Evolutionary conservation across 148 eudicot genomes (phyloP), one percentile per base, ranked within the genome.

Genomic region (Talinum fruticosum): DNA sequence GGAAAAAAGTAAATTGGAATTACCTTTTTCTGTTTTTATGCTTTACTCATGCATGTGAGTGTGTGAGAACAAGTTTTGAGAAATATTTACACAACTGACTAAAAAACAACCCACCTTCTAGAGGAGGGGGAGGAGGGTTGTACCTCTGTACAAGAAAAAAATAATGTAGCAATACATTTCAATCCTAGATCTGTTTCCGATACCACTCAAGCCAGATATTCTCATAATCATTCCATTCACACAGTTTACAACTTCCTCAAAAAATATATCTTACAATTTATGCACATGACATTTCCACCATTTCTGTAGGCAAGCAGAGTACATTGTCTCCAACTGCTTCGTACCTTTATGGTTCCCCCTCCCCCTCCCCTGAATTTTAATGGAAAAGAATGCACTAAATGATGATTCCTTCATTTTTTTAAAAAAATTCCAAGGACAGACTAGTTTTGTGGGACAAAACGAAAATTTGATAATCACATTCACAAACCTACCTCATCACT

Each of bases 401-500:
- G 28, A 8, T 57, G 8, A n/a, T 57, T 57, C 8, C 64, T 57
- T 57, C n/a, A n/a, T n/a, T n/a, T n/a, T n/a, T n/a, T n/a, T n/a
- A n/a, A n/a, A n/a, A n/a, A n/a, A 57, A n/a, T 23, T 57, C 64
- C 64, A 57, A 59, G 68, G 16, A 38, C 12, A 14, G 30, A 51
- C 37, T 18, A 77, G 67, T 36, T 36, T 54, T 44, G 36, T 15
- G 15, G 4, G 71, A 73, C 23, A 24, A 4, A 24, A 29, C 12
- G 30, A 45, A 18, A 28, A 24, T 51, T 19, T 18, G 18, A 10
- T 7, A 59, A 16, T 71, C 70, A 74, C 62, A 36, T 24, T 36
- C 53, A 69, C 71, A 75, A 33, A 51, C 57, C 18, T 78, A 93
- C 99, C 94, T 91, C 99, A 67, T 96, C 97, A 78, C 83, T 90